These are phyloP conservation scores for Schizochytrium sp. DNA, from an alignment of 108 stramenopile species.

Conservation along the genomic window DNA sequence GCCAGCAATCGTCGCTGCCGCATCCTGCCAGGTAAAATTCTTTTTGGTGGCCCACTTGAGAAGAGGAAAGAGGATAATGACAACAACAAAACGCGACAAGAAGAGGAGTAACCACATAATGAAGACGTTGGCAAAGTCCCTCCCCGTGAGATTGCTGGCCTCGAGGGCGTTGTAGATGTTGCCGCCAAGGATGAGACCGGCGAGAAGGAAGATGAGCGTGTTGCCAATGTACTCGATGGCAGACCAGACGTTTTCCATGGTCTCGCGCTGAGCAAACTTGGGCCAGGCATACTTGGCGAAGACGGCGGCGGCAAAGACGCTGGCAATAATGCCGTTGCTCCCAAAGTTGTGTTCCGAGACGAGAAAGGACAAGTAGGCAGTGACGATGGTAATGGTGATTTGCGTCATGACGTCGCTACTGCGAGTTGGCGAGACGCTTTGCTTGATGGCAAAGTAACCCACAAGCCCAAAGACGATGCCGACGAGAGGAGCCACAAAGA, in stretches of 20 bases:
- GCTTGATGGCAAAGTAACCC: background rate
- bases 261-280: background rate
- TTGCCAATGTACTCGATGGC: conserved; percentile 67
- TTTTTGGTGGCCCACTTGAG: background rate
- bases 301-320: background rate
- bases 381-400: conserved; percentile 1
- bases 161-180: background rate
- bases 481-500: background rate
- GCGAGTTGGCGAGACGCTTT: background rate
- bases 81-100: background rate
- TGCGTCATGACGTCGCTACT: background rate
- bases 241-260: conserved; percentile 10
- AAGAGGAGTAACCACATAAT: background rate
- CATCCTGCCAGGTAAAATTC: background rate
- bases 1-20: background rate
- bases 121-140: background rate
- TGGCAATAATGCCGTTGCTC: conserved; percentile 20
- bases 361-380: background rate
- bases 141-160: background rate
- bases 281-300: conserved; percentile 6
- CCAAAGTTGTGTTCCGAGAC: conserved; percentile 14
- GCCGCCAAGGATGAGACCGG: conserved; percentile 67
- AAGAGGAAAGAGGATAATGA: background rate
- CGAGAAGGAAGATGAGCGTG: conserved; percentile 77
- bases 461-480: background rate